Conservation (phyloP, 768 basidiomycete genomes). For the Serendipita sp. region DNA sequence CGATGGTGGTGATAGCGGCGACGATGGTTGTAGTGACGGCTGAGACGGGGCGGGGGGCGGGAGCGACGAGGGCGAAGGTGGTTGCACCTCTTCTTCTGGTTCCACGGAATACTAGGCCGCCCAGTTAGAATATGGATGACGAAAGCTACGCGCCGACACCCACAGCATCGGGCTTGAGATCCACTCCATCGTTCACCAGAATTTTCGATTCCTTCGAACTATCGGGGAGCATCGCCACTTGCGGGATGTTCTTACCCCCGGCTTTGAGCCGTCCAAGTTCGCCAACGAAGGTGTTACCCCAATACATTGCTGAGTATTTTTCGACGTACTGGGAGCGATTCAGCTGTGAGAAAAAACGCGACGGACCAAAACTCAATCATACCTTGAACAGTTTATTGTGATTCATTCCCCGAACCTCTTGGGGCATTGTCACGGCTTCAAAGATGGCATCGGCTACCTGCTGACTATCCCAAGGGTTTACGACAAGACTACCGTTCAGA, state of each 20-base stretch:
- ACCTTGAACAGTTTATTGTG: constrained; percentile 86
- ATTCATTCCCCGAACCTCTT: constrained; percentile 72
- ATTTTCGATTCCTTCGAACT: background rate
- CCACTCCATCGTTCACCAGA: constrained; percentile 4
- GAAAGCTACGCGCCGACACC: background rate
- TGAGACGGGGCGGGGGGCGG: background rate
- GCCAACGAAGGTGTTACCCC: constrained; percentile 79
- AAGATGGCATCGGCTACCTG: constrained; percentile 96
- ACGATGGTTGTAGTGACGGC: background rate
- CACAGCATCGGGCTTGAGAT: constrained; percentile 9
- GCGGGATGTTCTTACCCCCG: constrained; percentile 2
- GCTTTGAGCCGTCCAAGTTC: constrained; percentile 41
- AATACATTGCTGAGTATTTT: constrained; percentile 86
- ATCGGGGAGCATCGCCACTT: background rate
- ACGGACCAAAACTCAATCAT: background rate
- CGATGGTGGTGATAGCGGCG: no score
- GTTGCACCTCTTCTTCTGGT: background rate
- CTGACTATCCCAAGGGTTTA: constrained; percentile 99
- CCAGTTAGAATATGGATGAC: background rate
- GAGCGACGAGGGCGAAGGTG: background rate
- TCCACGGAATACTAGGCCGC: no score
- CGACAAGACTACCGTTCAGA: constrained; percentile 88
- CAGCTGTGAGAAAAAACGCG: background rate
- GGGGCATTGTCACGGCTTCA: constrained; percentile 81
- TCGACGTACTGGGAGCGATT: constrained; percentile 46